Conservation (phyloP, 768 basidiomycete species). For the Ramaria sp. region DNA sequence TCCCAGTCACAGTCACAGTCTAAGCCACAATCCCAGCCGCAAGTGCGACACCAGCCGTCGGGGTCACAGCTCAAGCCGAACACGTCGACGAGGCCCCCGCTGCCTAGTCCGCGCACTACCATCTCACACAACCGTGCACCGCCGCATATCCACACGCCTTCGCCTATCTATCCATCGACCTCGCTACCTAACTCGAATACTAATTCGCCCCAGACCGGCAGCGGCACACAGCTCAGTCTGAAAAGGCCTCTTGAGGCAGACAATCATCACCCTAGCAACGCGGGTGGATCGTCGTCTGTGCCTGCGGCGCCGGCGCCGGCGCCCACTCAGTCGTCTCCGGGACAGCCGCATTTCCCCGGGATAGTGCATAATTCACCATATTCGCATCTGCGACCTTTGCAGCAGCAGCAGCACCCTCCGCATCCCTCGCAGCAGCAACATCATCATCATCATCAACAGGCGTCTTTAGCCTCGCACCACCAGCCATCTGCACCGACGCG, state of each 20-base stretch:
- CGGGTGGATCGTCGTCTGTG: not conserved
- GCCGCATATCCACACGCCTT: constrained; percentile 2
- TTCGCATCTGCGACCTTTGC: not conserved
- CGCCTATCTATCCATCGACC: constrained; percentile 5
- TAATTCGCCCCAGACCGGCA: constrained; percentile 7
- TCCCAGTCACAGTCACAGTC: not conserved
- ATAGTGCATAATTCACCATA: constrained; percentile 6
- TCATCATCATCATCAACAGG: too few species aligned
- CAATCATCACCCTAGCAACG: not conserved
- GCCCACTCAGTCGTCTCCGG: not conserved
- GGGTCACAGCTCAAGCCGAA: constrained; percentile 3
- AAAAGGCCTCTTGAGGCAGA: not conserved
- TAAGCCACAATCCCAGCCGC: not conserved
- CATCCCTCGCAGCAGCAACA: constrained; percentile 2
- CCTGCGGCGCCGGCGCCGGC: not conserved
- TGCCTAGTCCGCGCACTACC: not conserved
- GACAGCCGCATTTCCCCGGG: constrained; percentile 4
- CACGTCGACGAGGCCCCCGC: not conserved
- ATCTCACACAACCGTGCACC: not conserved
- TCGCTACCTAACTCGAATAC: constrained; percentile 4
- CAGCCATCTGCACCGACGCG: not conserved
- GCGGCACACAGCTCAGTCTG: not conserved
- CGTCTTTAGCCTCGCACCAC: not conserved
- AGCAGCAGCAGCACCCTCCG: constrained; percentile 3
- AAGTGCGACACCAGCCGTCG: constrained; percentile 1